phyloP scores from a whole-genome alignment of 2,329 filamentous ascomycete genomes.

The Arthrobotrys musiformis region DNA sequence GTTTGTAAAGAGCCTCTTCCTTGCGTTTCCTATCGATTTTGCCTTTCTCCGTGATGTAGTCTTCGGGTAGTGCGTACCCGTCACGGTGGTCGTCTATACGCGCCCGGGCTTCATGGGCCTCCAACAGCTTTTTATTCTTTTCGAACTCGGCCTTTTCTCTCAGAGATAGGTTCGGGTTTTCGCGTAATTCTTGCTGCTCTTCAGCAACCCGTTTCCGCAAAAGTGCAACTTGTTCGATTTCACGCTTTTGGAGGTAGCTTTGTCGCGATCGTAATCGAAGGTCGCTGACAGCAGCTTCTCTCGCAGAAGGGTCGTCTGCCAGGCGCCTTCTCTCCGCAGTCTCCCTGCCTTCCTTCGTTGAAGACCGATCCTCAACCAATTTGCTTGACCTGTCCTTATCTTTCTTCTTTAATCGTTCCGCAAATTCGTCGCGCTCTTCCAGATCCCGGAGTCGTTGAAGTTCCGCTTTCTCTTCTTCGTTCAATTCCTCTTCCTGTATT shows the following conservation, averaged over 20 bases:
- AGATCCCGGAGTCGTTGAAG: slow-evolving; percentile 73
- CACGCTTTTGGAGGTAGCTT: slow-evolving; percentile 92
- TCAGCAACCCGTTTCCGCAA: slow-evolving; percentile 89
- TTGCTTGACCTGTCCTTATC: slow-evolving; percentile 78
- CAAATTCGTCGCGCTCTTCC: slow-evolving; percentile 80
- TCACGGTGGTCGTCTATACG: slow-evolving; percentile 91
- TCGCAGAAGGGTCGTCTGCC: slow-evolving; percentile 74
- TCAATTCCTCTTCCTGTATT: slow-evolving; percentile 66
- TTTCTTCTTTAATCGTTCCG: slow-evolving; percentile 77
- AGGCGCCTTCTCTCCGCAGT: slow-evolving; percentile 72
- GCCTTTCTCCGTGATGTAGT: slow-evolving; percentile 93
- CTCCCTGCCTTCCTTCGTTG: slow-evolving; percentile 68
- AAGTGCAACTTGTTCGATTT: slow-evolving; percentile 84
- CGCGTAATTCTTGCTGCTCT: slow-evolving; percentile 81
- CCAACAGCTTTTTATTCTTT: slow-evolving; percentile 83
- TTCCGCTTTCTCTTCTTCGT: slow-evolving; percentile 71
- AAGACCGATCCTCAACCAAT: slow-evolving; percentile 70
- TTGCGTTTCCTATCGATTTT: slow-evolving; percentile 89
- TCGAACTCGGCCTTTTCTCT: slow-evolving; percentile 88
- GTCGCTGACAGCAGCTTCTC: slow-evolving; percentile 79
- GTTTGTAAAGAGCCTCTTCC: slow-evolving; percentile 86
- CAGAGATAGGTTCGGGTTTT: slow-evolving; percentile 78
- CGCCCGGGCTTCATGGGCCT: slow-evolving; percentile 83
- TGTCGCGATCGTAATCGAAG: slow-evolving; percentile 85
- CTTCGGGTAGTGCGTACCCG: slow-evolving; percentile 91